Base-by-base conservation (phyloP, 768 basidiomycete genomes). In the Naganishia antarctica region DNA sequence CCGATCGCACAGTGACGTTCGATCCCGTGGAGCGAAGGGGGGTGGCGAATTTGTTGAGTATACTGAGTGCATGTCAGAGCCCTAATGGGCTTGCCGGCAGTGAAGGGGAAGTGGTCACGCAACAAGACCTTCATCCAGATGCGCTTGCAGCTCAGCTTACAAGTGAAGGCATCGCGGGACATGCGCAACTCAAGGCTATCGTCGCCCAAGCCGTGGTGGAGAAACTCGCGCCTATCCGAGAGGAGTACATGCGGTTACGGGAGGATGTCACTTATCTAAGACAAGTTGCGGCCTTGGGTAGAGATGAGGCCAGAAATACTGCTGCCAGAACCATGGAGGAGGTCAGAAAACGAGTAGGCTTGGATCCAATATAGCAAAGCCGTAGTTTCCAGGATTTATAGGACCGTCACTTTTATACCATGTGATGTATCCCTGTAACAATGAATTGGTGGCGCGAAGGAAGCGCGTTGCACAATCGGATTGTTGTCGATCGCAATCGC, bases 21-120 rank as follows among this genome's bases (percentile, higher is more conserved):
- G 90, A 96, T 73, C 90, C 92, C 0, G 77, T 78, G 1, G 73
- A 76, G n/a, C 85, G 91, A 8, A 90, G 91, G 0, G 94, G 92
- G 4, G 83, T 88, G 0, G 84, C 88, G 1, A 96, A 93, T 70
- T 80, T 96, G 0, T 79, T 96, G 5, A 80, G 81, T 0, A 92
- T 96, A 48, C 82, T 92, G 13, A 85, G 86, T 1, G 87, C 89
- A 0, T 92, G 88, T 70, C 47, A 53, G 40, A 31, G 41, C 5
- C 26, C 32, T 8, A 3, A 9, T 11, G 11, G 7, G 18, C 7
- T 5, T 0, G 67, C 41, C 0, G 28, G 53, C 25, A 82, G 82
- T 0, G 79, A 80, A 45, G 81, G 81, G 49, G 75, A 82, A 0
- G 79, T 81, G 46, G 45, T 37, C 67, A 68, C 21, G 68, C 60